Conservation (phyloP, 495 filamentous ascomycete genomes). For the Aspergillus taichungensis region DNA sequence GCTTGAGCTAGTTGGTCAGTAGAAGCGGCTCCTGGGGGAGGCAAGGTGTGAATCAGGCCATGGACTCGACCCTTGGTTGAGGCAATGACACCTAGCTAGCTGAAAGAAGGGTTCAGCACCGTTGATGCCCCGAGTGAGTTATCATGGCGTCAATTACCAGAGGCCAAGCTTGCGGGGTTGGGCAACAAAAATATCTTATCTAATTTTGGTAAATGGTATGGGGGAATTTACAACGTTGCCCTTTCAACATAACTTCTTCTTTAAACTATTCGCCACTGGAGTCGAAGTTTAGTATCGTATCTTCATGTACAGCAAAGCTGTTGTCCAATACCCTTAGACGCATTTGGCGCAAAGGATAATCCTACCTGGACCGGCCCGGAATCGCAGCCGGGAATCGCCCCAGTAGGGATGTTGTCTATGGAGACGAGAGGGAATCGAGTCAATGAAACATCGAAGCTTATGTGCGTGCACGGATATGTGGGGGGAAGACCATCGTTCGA, state of each 20-base stretch:
- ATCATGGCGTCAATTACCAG: no score
- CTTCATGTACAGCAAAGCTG: background rate
- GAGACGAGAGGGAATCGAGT: background rate
- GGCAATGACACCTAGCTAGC: no score
- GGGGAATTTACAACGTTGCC: no score
- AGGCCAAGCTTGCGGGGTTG: conserved; percentile 10
- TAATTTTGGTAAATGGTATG: no score
- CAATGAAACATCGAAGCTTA: no score
- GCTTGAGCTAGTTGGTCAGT: no score
- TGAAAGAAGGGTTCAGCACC: no score
- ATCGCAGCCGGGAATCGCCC: background rate
- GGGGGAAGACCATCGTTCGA: conserved; percentile 2
- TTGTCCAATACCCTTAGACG: background rate
- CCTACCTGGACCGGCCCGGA: background rate
- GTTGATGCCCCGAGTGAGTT: no score
- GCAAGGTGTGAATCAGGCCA: no score
- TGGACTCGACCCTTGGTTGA: no score
- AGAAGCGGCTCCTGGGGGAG: no score
- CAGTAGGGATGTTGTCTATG: background rate
- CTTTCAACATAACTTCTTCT: no score
- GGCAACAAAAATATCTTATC: conserved; percentile 2
- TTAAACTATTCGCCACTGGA: background rate
- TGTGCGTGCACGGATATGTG: background rate
- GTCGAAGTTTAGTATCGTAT: background rate
- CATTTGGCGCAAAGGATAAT: background rate